Evolutionary conservation across 2,329 filamentous ascomycete genomes (phyloP).

Genomic region (Colletotrichum phormii): DNA sequence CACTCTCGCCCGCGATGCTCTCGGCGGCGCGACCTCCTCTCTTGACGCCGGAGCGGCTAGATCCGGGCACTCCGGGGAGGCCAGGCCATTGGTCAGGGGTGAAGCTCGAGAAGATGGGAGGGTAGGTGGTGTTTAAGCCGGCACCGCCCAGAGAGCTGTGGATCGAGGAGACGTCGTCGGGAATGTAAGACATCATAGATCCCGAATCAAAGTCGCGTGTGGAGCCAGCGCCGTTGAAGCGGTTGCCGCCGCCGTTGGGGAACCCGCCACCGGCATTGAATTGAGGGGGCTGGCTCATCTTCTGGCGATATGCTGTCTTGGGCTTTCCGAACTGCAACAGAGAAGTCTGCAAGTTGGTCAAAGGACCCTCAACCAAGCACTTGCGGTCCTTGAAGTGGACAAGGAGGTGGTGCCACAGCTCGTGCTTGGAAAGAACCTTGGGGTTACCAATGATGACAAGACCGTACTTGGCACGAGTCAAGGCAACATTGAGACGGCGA

Average conservation of each 20-base stretch:
- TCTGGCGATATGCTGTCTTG: constrained; percentile 91
- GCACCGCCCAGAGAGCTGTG: constrained; percentile 92
- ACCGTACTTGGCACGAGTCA: constrained; percentile 97
- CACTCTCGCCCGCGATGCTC: constrained; percentile 91
- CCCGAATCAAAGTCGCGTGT: constrained; percentile 77
- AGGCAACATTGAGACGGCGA: constrained; percentile 94
- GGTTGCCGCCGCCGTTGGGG: constrained; percentile 42
- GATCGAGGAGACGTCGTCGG: constrained; percentile 95
- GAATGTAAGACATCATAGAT: constrained; percentile 94
- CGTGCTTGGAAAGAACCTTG: constrained; percentile 97
- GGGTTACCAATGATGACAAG: constrained; percentile 97
- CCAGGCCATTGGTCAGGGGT: constrained; percentile 89
- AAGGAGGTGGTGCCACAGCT: constrained; percentile 95
- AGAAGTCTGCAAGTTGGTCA: constrained; percentile 96
- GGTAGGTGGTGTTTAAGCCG: constrained; percentile 84
- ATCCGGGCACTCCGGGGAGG: constrained; percentile 71
- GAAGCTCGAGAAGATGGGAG: constrained; percentile 96
- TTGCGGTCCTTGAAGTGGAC: constrained; percentile 97
- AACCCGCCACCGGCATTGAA: constrained; percentile 61
- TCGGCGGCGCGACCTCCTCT: constrained; percentile 75
- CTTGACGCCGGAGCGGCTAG: constrained; percentile 74
- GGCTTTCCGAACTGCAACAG: constrained; percentile 94
- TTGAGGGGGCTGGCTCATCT: constrained; percentile 80
- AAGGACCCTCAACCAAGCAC: constrained; percentile 93
- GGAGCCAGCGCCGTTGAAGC: constrained; percentile 42